A percentile compares a stretch with the other conserved stretches of the same genome.
These are phyloP conservation scores for Phialemoniopsis sp. DNA, from an alignment of 2,329 filamentous ascomycete species.

Conservation along the genomic window DNA sequence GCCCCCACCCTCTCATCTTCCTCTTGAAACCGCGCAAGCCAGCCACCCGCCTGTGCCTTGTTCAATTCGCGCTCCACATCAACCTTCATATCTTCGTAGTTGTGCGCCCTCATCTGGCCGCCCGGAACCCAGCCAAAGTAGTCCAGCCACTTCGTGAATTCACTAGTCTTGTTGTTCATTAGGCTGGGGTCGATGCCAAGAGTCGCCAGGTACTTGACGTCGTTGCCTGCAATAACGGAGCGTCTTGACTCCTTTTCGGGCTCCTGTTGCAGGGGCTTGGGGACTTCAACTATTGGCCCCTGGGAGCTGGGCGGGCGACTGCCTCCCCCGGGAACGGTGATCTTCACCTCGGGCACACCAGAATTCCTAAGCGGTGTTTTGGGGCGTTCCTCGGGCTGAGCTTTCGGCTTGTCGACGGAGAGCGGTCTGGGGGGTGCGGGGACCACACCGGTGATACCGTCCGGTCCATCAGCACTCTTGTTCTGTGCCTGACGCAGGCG, in stretches of 20 bases:
- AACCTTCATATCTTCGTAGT: conserved; percentile 74
- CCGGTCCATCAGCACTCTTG: conserved; percentile 62
- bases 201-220: conserved; percentile 68
- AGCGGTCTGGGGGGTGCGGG: conserved; percentile 63
- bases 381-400: conserved; percentile 23
- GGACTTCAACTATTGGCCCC: conserved; percentile 25
- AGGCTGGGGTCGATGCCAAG: conserved; percentile 74
- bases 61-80: conserved; percentile 86
- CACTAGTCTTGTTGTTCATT: conserved; percentile 71
- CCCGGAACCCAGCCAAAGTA: conserved; percentile 86
- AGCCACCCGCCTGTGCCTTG: conserved; percentile 86
- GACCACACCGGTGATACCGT: conserved; percentile 87
- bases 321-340: conserved; percentile 42
- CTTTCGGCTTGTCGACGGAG: conserved; percentile 29
- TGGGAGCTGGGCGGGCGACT: conserved; percentile 36
- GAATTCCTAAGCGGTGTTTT: conserved; percentile 26
- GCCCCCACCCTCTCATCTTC: conserved; percentile 87
- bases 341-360: conserved; percentile 52
- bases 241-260: conserved; percentile 49
- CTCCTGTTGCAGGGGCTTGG: conserved; percentile 19
- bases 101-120: conserved; percentile 68
- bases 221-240: conserved; percentile 66
- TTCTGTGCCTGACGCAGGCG: conserved; percentile 62
- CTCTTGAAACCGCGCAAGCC: conserved; percentile 78
- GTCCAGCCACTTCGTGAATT: conserved; percentile 78